phyloP scores from a whole-genome alignment of 345 rosid genomes.

The Bruguiera parviflora region DNA sequence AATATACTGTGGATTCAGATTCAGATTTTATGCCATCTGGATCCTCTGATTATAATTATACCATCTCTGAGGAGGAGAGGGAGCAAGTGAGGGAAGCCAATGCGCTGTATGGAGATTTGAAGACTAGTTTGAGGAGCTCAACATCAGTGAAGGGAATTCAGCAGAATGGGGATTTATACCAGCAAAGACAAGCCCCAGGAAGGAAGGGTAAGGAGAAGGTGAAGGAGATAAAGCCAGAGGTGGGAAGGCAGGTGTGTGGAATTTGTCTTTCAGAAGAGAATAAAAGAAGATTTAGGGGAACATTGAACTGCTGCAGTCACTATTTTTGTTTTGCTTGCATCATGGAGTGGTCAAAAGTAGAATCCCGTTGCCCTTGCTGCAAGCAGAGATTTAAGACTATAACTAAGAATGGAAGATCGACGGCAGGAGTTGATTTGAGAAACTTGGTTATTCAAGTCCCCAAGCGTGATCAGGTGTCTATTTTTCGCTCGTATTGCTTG shows the following conservation, averaged over 20 bases:
- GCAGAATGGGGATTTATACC: conserved; percentile 41
- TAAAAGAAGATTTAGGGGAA: conserved; percentile 78
- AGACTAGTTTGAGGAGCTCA: conserved; percentile 49
- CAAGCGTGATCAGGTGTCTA: conserved; percentile 86
- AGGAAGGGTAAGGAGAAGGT: conserved; percentile 79
- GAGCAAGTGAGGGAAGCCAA: conserved; percentile 81
- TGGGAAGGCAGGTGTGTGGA: conserved; percentile 72
- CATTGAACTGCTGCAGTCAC: conserved; percentile 80
- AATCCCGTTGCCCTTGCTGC: conserved; percentile 96
- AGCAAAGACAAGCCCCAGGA: conserved; percentile 37
- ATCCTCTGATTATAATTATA: conserved; percentile 70
- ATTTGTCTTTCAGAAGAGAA: conserved; percentile 94
- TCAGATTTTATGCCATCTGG: conserved; percentile 61
- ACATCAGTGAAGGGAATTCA: conserved; percentile 39
- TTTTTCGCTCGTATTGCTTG: conserved; percentile 9
- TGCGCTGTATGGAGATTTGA: conserved; percentile 37
- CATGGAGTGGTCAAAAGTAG: conserved; percentile 97
- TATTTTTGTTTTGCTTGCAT: conserved; percentile 96
- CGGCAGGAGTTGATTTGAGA: conserved; percentile 74
- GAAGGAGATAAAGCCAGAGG: conserved; percentile 48
- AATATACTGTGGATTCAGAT: conserved; percentile 50
- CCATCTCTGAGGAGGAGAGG: conserved; percentile 95
- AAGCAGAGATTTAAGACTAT: conserved; percentile 87
- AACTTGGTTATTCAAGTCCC: conserved; percentile 68
- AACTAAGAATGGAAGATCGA: conserved; percentile 72